Base-by-base conservation (phyloP, 2,329 filamentous ascomycete species). In the Sordariomycetes sp. region DNA sequence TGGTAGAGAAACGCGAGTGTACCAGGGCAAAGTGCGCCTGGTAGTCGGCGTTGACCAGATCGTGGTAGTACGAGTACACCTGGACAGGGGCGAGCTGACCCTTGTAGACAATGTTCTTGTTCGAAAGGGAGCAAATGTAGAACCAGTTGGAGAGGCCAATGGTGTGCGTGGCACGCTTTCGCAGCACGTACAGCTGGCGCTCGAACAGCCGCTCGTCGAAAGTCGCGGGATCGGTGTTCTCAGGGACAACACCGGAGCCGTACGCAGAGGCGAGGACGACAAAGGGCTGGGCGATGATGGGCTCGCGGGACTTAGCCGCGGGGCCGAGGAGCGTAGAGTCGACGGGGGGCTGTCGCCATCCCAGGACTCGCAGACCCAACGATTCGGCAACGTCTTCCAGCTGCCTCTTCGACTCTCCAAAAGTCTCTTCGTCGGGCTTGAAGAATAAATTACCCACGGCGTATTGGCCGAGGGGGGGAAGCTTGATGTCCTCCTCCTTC, bases 31-130 rank as follows among this genome's bases (percentile, higher is more conserved):
- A 96, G 64, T 96, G 88, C 42, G 82, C 88, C 68, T 96, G 86
- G 60, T 94, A 96, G 59, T 96, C 90, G 45, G 94, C 90, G 48
- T 92, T 94, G 46, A 95, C 84, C 56, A 96, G 66, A 66, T 96
- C 90, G 61, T 95, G 86, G 64, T 94, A 96, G 68, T 96, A 96
- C 57, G 93, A 83, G 65, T 96, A 96, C 34, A 96, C 90, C 68
- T 96, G 90, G 20, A 90, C 78, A 17, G 90, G 90, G 29, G 90
- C 83, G 45, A 96, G 71, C 59, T 96, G 92, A 43, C 90, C 90
- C 73, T 96, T 96, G 75, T 96, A 96, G 40, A 96, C 86, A 63
- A 96, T 96, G 68, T 96, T 96, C 66, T 88, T 88, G 78, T 94
- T 95, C 60, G 81, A 92, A 46, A 96, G 67, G 32, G 87, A 94